These are phyloP conservation scores for Chlorella sp. DNA, from an alignment of 139 green algal genomes.

Conservation along the genomic window DNA sequence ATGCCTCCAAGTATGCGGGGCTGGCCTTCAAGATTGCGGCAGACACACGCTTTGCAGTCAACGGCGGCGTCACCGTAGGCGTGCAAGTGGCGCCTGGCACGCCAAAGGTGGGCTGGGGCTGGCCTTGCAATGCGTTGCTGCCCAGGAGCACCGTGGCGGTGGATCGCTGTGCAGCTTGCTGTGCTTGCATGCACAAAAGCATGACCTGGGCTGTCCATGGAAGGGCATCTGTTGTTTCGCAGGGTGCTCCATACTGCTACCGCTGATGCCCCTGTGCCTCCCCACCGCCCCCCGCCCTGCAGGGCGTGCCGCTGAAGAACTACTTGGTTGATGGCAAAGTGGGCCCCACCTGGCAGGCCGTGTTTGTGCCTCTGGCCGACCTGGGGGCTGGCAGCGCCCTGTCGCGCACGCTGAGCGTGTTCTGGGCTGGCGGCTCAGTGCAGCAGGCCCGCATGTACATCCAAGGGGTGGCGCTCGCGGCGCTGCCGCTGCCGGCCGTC, in stretches of 20 bases:
- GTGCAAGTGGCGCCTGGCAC: not conserved
- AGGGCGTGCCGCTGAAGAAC: not conserved
- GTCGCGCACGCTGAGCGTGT: not conserved
- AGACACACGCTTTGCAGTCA: not conserved
- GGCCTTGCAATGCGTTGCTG: too few relatives aligned
- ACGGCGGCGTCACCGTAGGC: not conserved
- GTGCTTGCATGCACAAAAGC: too few relatives aligned
- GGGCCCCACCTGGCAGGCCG: not conserved
- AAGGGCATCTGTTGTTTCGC: too few relatives aligned
- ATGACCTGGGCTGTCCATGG: too few relatives aligned
- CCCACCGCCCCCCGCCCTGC: too few relatives aligned
- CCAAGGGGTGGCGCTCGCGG: not conserved
- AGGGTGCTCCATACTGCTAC: not conserved
- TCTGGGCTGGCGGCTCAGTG: not conserved
- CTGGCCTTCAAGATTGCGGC: constrained; percentile 12
- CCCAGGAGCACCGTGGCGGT: too few relatives aligned
- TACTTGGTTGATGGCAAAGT: not conserved
- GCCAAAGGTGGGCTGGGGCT: not conserved
- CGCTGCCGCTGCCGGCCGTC: not conserved
- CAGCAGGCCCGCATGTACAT: not conserved
- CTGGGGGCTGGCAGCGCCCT: not conserved
- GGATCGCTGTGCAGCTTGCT: too few relatives aligned
- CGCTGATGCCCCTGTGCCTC: too few relatives aligned
- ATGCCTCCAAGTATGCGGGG: not conserved
- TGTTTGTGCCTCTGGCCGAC: constrained; percentile 4